A percentile compares a stretch with the other conserved stretches of the same genome.
These are phyloP conservation scores for Fusarium virguliforme DNA, from an alignment of 2,329 filamentous ascomycete species.

Conservation along the genomic window DNA sequence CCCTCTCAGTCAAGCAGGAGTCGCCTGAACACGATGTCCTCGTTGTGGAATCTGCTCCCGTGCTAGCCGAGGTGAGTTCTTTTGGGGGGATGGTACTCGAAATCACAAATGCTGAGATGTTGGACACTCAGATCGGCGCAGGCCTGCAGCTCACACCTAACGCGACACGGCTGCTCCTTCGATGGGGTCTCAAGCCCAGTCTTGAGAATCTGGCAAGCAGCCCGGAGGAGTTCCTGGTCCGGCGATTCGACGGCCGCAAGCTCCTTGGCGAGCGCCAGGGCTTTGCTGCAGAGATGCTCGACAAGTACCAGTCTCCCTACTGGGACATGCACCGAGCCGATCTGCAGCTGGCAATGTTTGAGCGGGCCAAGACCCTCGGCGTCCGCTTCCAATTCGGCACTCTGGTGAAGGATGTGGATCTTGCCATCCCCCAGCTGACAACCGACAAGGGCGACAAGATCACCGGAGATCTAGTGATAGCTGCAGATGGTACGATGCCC, in stretches of 20 bases:
- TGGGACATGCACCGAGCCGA: constrained; percentile 26
- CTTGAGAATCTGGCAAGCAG: constrained; percentile 15
- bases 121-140: constrained; percentile 8
- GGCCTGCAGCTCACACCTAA: constrained; percentile 18
- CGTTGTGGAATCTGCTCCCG: constrained; percentile 17
- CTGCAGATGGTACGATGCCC: constrained; percentile 12
- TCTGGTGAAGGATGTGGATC: constrained; percentile 13
- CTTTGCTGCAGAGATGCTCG: constrained; percentile 23
- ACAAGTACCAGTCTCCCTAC: constrained; percentile 18
- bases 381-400: constrained; percentile 11
- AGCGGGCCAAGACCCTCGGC: constrained; percentile 15
- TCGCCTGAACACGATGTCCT: constrained; percentile 13
- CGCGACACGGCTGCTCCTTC: constrained; percentile 8
- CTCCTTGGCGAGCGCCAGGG: constrained; percentile 14
- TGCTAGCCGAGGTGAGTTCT: constrained; percentile 9
- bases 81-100: not conserved
- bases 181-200: constrained; percentile 12
- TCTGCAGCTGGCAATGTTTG: constrained; percentile 25
- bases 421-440: not conserved
- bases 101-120: not conserved
- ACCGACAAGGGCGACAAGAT: constrained; percentile 5
- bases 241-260: constrained; percentile 20
- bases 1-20: constrained; percentile 27
- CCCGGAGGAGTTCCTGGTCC: constrained; percentile 23
- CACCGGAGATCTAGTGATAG: constrained; percentile 15